Base-by-base conservation (phyloP, 768 basidiomycete species). In the Calocybe cyanea region DNA sequence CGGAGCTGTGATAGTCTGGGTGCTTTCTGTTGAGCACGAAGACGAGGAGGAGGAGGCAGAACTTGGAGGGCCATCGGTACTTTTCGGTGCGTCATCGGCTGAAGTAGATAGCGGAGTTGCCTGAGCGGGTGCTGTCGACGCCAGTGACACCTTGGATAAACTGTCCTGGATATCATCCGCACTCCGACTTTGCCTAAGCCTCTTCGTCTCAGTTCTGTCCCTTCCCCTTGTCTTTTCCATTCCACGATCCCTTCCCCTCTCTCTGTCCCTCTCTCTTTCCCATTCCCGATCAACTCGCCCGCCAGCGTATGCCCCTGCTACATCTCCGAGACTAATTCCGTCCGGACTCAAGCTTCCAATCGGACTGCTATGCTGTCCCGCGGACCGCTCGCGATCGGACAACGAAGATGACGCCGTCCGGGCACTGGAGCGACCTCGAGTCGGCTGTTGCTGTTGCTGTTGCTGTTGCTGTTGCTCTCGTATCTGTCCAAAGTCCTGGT, bases 381-480 rank as follows among this genome's bases (percentile, higher is more conserved):
- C 48, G 7, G 61, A 57, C 7, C 60, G 61, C 13, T 75, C 74
- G 7, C 75, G 68, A 50, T 80, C 80, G 41, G 76, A 77, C 35
- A 73, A 65, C 20, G 76, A 70, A 21, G 78, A 78, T 1, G 80
- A 77, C 13, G 79, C 68, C 5, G 73, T 75, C 31, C 80, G 73
- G 15, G 78, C 71, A 39, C 66, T 66, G 33, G 80, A 80, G 17
- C 82, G 69, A 2, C 83, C 81, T 11, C 83, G 73, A 41, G 66
- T 62, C 45, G 62, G 50, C 39, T 37, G 43, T n/a, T n/a, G n/a
- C n/a, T n/a, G n/a, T n/a, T n/a, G n/a, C n/a, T n/a, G n/a, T n/a
- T n/a, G n/a, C n/a, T n/a, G n/a, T n/a, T n/a, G n/a, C n/a, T n/a
- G n/a, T 24, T 41, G 41, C 14, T 41, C 25, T 6, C 25, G 23